A percentile compares a stretch with the other conserved stretches of the same genome.
phyloP scores from a whole-genome alignment of 805 yeast species.

The Wickerhamomyces subpelliculosus region DNA sequence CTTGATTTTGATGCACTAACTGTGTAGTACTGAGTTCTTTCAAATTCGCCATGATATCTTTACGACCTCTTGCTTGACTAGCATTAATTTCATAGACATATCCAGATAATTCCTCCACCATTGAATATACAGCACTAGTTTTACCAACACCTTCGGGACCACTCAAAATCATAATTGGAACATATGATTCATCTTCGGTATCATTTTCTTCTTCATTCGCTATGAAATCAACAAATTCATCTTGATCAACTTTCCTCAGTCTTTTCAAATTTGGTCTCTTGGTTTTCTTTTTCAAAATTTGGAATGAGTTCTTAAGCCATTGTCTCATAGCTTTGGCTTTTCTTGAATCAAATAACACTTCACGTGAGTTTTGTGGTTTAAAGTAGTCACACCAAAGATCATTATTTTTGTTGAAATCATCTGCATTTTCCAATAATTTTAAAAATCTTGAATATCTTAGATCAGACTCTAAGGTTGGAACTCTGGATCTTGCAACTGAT shows the following conservation, averaged over 20 bases:
- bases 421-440: neutral
- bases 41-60: conserved; percentile 56
- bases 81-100: conserved; percentile 79
- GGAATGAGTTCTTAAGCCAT: conserved; percentile 29
- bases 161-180: conserved; percentile 56
- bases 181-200: conserved; percentile 30
- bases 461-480: conserved; percentile 1
- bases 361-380: conserved; percentile 23
- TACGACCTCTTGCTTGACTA: conserved; percentile 64
- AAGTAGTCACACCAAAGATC: conserved; percentile 24
- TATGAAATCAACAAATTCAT: conserved; percentile 28
- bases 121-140: conserved; percentile 63
- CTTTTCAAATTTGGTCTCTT: conserved; percentile 27
- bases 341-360: conserved; percentile 23
- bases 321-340: conserved; percentile 14
- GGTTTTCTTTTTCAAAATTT: conserved; percentile 25
- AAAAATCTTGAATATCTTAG: conserved; percentile 3
- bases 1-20: conserved; percentile 47
- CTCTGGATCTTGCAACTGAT: neutral
- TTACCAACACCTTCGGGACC: conserved; percentile 80
- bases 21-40: conserved; percentile 83
- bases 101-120: conserved; percentile 54
- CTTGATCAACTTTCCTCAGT: conserved; percentile 12
- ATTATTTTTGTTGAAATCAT: neutral
- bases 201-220: conserved; percentile 24